Evolutionary conservation across 495 filamentous ascomycete genomes (phyloP).

Genomic region (Annulohypoxylon maeteangense): DNA sequence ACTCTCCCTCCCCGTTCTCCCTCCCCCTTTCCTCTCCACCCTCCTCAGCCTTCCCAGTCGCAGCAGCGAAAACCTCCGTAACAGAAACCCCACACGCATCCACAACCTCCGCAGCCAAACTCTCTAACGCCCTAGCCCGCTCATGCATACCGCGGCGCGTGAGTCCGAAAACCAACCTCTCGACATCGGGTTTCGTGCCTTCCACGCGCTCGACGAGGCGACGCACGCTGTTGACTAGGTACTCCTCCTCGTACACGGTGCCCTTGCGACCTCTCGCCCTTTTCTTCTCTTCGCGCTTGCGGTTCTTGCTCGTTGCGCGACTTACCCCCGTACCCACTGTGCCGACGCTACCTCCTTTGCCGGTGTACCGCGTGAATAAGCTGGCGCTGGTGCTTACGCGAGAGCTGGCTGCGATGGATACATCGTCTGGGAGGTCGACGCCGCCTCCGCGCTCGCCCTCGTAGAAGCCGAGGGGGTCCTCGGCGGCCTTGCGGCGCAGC

Average conservation of each 20-base stretch:
- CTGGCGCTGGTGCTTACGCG: slow-evolving; percentile 78
- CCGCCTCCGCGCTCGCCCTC: slow-evolving; percentile 72
- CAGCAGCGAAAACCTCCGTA: slow-evolving; percentile 72
- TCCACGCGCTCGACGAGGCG: slow-evolving; percentile 88
- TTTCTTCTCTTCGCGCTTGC: slow-evolving; percentile 91
- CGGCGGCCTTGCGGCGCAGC: slow-evolving; percentile 78
- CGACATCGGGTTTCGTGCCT: slow-evolving; percentile 70
- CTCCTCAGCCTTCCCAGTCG: slow-evolving; percentile 39
- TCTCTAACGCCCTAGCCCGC: slow-evolving; percentile 80
- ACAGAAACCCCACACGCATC: slow-evolving; percentile 71
- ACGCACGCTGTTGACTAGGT: slow-evolving; percentile 87
- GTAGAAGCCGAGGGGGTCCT: slow-evolving; percentile 83
- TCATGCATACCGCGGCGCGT: slow-evolving; percentile 86
- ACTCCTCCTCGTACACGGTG: slow-evolving; percentile 97
- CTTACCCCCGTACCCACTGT: slow-evolving; percentile 74
- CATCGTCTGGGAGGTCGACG: slow-evolving; percentile 85
- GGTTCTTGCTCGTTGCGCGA: slow-evolving; percentile 82
- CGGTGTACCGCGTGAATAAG: slow-evolving; percentile 92
- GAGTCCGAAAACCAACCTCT: slow-evolving; percentile 76
- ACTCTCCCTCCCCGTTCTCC: slow-evolving; percentile 49
- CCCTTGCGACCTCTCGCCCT: slow-evolving; percentile 93
- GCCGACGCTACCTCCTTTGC: slow-evolving; percentile 67
- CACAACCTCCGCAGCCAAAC: slow-evolving; percentile 74
- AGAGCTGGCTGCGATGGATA: slow-evolving; percentile 89
- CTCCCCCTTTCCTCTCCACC: slow-evolving; percentile 33